Percentiles rank a stretch among this genome's conserved stretches.
Evolutionary conservation across 192 early-diverging fungal species (phyloP).

Genomic region (Podila epicladia): DNA sequence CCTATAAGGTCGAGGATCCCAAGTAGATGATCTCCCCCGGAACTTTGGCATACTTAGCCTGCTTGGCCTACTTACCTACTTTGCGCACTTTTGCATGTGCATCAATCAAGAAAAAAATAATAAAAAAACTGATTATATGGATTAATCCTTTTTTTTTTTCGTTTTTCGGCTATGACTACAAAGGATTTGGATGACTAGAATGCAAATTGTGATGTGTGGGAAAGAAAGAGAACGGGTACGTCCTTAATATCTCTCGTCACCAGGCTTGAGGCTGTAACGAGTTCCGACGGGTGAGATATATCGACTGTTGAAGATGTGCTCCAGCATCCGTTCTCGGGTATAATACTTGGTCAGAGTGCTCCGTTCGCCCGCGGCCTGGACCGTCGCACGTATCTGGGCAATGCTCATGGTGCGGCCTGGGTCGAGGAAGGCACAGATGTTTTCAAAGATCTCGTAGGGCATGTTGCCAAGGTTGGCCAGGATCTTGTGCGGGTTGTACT

Average conservation of each 20-base stretch:
- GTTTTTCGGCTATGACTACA: too few relatives aligned
- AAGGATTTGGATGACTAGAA: too few relatives aligned
- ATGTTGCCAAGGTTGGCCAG: conserved; percentile 38
- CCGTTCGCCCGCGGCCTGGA: conserved; percentile 33
- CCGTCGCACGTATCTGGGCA: conserved; percentile 33
- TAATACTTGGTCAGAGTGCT: conserved; percentile 33
- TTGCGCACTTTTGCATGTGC: too few relatives aligned
- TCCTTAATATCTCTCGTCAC: conserved; percentile 34
- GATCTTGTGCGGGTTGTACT: conserved; percentile 47
- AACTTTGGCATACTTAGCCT: not conserved
- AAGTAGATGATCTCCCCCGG: not conserved
- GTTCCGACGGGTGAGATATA: conserved; percentile 48
- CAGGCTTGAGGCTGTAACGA: conserved; percentile 38
- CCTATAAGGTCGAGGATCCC: conserved; percentile 64
- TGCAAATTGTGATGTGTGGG: too few relatives aligned
- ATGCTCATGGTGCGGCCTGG: conserved; percentile 37
- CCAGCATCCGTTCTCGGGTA: conserved; percentile 49
- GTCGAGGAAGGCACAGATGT: conserved; percentile 45
- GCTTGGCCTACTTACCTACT: too few relatives aligned
- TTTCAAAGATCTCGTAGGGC: conserved; percentile 53
- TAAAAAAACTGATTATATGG: too few relatives aligned
- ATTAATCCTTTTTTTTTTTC: too few relatives aligned
- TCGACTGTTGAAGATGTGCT: conserved; percentile 39
- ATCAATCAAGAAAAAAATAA: too few relatives aligned
- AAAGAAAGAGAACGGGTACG: not conserved